Conservation (phyloP, 257 asterid genomes). For the Coffea eugenioides region DNA sequence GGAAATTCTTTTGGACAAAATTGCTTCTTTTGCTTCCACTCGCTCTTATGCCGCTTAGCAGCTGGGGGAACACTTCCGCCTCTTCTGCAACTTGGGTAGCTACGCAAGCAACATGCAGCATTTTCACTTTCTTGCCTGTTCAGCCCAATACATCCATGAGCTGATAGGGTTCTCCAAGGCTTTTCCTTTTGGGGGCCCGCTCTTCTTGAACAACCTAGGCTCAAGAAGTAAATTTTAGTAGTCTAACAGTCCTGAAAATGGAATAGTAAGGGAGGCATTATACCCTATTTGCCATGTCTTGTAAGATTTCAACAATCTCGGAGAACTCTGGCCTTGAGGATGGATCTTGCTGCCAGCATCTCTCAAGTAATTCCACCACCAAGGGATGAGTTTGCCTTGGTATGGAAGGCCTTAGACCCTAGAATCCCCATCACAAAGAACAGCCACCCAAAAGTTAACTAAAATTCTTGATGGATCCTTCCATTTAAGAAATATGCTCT, state of each 20-base stretch:
- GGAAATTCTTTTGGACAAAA: not conserved
- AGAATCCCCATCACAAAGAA: constrained; percentile 15
- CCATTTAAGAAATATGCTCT: not conserved
- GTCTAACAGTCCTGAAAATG: not conserved
- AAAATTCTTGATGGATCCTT: not conserved
- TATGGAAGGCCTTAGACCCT: constrained; percentile 70
- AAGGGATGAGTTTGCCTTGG: constrained; percentile 61
- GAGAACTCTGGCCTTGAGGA: constrained; percentile 73
- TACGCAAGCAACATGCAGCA: constrained; percentile 2
- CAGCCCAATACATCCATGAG: constrained; percentile 3
- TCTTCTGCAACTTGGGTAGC: not conserved
- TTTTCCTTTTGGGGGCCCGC: constrained; percentile 47
- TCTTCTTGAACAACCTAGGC: constrained; percentile 51
- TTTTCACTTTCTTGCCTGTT: constrained; percentile 26
- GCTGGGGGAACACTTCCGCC: not conserved
- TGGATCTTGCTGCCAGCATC: constrained; percentile 84
- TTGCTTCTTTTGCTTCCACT: not conserved
- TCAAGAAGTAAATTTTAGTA: not conserved
- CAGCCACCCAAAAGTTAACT: not conserved
- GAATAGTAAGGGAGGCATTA: not conserved
- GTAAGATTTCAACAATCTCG: constrained; percentile 58
- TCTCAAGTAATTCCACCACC: constrained; percentile 58
- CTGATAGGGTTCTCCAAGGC: constrained; percentile 40
- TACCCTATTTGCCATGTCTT: constrained; percentile 53
- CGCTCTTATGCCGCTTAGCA: not conserved